A percentile compares a stretch with the other conserved stretches of the same genome.
phyloP scores from a whole-genome alignment of 1,284 basidiomycete genomes.

The Flammula alnicola region DNA sequence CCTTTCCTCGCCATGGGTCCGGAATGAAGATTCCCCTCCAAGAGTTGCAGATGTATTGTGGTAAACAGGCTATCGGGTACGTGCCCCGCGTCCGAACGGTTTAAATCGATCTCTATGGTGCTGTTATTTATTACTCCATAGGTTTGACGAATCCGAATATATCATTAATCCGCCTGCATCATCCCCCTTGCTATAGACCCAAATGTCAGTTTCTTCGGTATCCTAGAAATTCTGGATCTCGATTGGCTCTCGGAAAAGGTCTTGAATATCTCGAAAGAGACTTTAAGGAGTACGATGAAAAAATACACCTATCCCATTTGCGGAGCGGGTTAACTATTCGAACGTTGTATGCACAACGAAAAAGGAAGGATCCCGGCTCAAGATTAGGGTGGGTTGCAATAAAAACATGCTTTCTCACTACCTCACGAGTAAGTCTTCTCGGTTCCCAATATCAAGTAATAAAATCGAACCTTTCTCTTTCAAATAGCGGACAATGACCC shows the following conservation, averaged over 20 bases:
- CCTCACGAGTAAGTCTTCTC: slow-evolving; percentile 42
- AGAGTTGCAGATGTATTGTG: slow-evolving; percentile 26
- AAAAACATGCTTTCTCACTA: slow-evolving; percentile 48
- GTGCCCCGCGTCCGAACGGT: too few species aligned
- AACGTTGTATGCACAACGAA: slow-evolving; percentile 35
- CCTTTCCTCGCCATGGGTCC: slow-evolving; percentile 19
- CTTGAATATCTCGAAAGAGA: slow-evolving; percentile 42
- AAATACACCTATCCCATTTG: slow-evolving; percentile 23
- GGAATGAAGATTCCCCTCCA: slow-evolving; percentile 20
- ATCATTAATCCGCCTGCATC: slow-evolving; percentile 24
- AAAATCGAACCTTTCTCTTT: slow-evolving; percentile 1
- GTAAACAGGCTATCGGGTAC: slow-evolving; percentile 29
- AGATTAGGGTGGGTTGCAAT: slow-evolving; percentile 43
- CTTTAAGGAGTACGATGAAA: slow-evolving; percentile 42
- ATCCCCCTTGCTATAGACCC: slow-evolving; percentile 24
- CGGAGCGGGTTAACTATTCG: slow-evolving; percentile 38
- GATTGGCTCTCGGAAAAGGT: slow-evolving; percentile 53
- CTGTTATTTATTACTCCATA: too few species aligned
- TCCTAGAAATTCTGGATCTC: slow-evolving; percentile 46
- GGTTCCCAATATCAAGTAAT: background rate
- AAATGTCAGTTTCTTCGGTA: slow-evolving; percentile 49
- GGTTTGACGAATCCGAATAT: slow-evolving; percentile 43
- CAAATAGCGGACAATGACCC: slow-evolving; percentile 29
- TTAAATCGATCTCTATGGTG: too few species aligned
- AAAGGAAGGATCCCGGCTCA: slow-evolving; percentile 32